These are phyloP conservation scores for Hansenula sp. DNA, from an alignment of 1,139 yeast species.

Conservation along the genomic window DNA sequence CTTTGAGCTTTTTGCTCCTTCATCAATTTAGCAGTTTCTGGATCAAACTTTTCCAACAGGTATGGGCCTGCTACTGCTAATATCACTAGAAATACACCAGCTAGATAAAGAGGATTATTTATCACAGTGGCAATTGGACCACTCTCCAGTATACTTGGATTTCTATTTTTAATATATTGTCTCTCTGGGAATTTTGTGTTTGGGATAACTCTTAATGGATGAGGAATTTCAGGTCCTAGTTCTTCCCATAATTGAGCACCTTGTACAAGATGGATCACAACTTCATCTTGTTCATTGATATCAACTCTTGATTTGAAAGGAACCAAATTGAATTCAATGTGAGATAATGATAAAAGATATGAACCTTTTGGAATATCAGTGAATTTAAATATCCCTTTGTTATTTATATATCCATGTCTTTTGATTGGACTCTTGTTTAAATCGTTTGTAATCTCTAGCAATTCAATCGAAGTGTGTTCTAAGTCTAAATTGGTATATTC, in stretches of 20 bases:
- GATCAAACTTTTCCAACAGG: constrained; percentile 32
- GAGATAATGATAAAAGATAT: constrained; percentile 13
- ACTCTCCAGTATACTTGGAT: constrained; percentile 25
- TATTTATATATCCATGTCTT: constrained; percentile 7
- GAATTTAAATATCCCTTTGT: constrained; percentile 14
- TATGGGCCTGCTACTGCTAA: constrained; percentile 26
- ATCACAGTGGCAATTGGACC: constrained; percentile 32
- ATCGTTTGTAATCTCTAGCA: constrained; percentile 5
- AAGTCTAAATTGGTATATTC: constrained; percentile 10
- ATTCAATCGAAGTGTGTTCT: neutral
- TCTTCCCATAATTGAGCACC: constrained; percentile 12
- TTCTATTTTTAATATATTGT: constrained; percentile 26
- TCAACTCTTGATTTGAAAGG: constrained; percentile 18
- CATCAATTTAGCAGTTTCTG: constrained; percentile 31
- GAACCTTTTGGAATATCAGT: constrained; percentile 12
- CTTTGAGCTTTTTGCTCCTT: constrained; percentile 25
- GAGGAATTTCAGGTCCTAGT: constrained; percentile 5
- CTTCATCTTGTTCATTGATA: constrained; percentile 7
- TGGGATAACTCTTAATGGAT: constrained; percentile 21
- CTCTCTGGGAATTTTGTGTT: constrained; percentile 27
- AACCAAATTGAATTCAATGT: constrained; percentile 16
- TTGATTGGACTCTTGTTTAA: neutral
- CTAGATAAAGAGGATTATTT: constrained; percentile 32
- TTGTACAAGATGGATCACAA: constrained; percentile 10
- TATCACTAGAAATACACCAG: constrained; percentile 24